Base-by-base conservation (phyloP, 192 early-diverging fungal species). In the Umbelopsis sp. region DNA sequence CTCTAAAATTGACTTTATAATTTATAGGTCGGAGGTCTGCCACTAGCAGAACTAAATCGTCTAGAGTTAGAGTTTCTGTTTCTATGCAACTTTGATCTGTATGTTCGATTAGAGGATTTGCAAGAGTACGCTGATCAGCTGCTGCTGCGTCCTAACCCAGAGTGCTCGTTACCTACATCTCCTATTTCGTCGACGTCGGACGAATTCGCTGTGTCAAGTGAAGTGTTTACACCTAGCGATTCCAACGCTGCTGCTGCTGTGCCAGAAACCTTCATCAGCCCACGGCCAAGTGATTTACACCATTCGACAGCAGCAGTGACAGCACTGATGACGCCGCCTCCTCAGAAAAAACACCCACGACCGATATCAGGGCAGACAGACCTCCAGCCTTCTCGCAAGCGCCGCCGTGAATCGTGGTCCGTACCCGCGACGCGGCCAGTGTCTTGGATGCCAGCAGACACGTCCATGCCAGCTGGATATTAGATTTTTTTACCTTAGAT, bases 61-160 rank as follows among this genome's bases (percentile, higher is more conserved):
- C 74, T 92, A 18, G 92, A 93, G 67, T 67, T 93, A 50, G 90
- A 93, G 81, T 85, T 93, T 45, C 71, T 93, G 46, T 91, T 92
- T 49, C 74, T 91, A 15, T 83, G 84, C 35, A 82, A 87, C 58
- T 93, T 93, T 70, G 85, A 93, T 55, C 79, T 93, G 21, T 84
- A 89, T 64, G 83, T 92, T 7, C 82, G 84, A 47, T 70, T 82
- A 8, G 77, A 85, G 4, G 86, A 91, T 64, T 71, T 93, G 21
- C 85, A 92, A 64, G 73, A 73, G 12, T 81, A 89, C 25, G 90
- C 89, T 13, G 82, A 87, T 48, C 87, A 87, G 72, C 76, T 93
- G 30, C 50, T 89, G 35, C 50, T 89, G 65, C 78, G 72, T 70
- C 81, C 33, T n/a, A 84, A 50, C 73, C 9, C 15, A 16, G 55